phyloP scores from a whole-genome alignment of 2,329 filamentous ascomycete species.

The Colletotrichum tamarilloi region DNA sequence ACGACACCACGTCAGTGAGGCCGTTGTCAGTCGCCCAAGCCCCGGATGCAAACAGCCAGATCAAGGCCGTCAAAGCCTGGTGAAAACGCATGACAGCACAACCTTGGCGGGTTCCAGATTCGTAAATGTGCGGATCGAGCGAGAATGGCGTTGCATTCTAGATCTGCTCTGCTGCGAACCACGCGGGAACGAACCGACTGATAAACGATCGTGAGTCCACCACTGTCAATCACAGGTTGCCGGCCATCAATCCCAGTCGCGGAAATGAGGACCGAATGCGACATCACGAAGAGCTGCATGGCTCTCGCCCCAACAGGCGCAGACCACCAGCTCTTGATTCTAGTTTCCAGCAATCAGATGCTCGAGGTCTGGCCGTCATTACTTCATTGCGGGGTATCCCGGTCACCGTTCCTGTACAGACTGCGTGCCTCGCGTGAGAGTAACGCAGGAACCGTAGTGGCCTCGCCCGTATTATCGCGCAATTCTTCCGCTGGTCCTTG shows the following conservation, averaged over 20 bases:
- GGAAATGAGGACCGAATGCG: conserved; percentile 22
- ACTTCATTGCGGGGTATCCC: conserved; percentile 19
- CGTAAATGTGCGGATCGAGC: background rate
- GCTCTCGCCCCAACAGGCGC: background rate
- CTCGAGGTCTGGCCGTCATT: background rate
- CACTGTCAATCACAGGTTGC: background rate
- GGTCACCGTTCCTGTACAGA: background rate
- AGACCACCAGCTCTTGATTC: conserved; percentile 1
- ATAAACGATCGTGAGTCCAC: conserved; percentile 4
- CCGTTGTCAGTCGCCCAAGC: conserved; percentile 50
- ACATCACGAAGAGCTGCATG: background rate
- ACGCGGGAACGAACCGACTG: background rate
- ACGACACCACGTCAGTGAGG: conserved; percentile 66
- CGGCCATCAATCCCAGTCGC: background rate
- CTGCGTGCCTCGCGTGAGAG: background rate
- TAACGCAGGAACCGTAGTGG: background rate
- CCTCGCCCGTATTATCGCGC: background rate
- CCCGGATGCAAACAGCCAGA: conserved; percentile 36
- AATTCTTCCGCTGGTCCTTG: background rate
- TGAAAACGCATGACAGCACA: conserved; percentile 11
- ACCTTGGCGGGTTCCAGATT: conserved; percentile 10
- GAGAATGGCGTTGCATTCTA: background rate
- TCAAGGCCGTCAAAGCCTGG: background rate
- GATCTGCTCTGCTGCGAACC: background rate
- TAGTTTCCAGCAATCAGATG: conserved; percentile 32